Base-by-base conservation (phyloP, 495 filamentous ascomycete species). In the Hypoxylon perforatum region DNA sequence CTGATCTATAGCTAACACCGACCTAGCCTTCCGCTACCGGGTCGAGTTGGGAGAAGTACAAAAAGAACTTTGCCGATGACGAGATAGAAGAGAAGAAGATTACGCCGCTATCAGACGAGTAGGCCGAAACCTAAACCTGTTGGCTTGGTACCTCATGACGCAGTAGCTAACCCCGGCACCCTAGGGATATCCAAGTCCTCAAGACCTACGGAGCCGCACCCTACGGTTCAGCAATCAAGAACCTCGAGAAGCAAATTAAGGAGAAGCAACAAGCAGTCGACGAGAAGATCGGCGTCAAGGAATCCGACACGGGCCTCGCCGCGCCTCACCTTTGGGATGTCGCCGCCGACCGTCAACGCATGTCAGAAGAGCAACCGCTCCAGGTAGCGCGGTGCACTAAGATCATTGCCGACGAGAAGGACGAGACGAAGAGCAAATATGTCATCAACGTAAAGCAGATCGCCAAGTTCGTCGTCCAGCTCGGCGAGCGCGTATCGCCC, bases 391-490 rank as follows among this genome's bases (percentile, higher is more conserved):
- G 95, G 67, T 99, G 95, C 84, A 99, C 95, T 50, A 99, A 99
- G 85, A 99, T 99, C 77, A 99, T 99, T 63, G 88, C 91, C 58
- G 93, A 97, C 78, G 95, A 97, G 76, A 95, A 96, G 81, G 94
- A 99, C 81, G 81, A 90, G 28, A 92, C 97, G 69, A 99, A 99
- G 87, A 95, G 91, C 87, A 98, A 98, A 89, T 99, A 99, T 84
- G 94, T 99, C 73, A 99, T 99, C 86, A 99, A 98, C 79, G 95
- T 99, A 68, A 99, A 99, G 81, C 95, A 99, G 77, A 98, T 99
- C 64, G 95, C 95, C 75, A 99, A 99, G 80, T 99, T 99, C 72
- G 95, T 99, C 45, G 95, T 99, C 73, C 96, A 98, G 79, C 87
- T 99, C 51, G 95, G 95, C 66, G 95, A 99, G 76, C 90, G 96